Base-by-base conservation (phyloP, 192 early-diverging fungal species). In the Obelidium mucronatum region DNA sequence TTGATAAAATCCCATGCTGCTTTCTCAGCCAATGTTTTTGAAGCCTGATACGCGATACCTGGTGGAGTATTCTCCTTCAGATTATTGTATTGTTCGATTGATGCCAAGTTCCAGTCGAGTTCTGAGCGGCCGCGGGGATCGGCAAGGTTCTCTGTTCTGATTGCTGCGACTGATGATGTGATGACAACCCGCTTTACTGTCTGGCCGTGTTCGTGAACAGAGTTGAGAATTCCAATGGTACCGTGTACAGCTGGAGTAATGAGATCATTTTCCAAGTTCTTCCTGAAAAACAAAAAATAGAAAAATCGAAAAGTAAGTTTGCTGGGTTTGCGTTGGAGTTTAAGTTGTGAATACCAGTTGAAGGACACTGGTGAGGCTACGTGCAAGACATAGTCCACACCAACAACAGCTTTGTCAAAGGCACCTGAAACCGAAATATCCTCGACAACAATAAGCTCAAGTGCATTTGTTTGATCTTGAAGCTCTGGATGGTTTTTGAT, bases 221-320 rank as follows among this genome's bases (percentile, higher is more conserved):
- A 64, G 22, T 80, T 53, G 26, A 87, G 75, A 34, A 87, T 40
- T 34, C 67, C 81, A 4, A 82, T 34, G 8, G 85, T 87, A 19
- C 85, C 85, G 6, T 80, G 26, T 5, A 86, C 74, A 19, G 85
- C 85, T 13, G 85, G 85, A 33, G 82, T 67, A n/a, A 87, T 77
- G 30, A 79, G 24, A 35, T 85, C 81, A 11, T 74, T 59, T n/a
- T n/a, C n/a, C n/a, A n/a, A n/a, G n/a, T n/a, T n/a, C n/a, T n/a
- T n/a, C n/a, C n/a, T n/a, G n/a, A n/a, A n/a, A n/a, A n/a, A n/a
- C n/a, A n/a, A n/a, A n/a, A n/a, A n/a, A n/a, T n/a, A n/a, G n/a
- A n/a, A n/a, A n/a, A n/a, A n/a, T n/a, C n/a, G n/a, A n/a, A n/a
- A n/a, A n/a, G n/a, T n/a, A n/a, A n/a, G n/a, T n/a, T n/a, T n/a